These are phyloP conservation scores for Ephemerocybe angulata DNA, from an alignment of 768 basidiomycete species.

Conservation along the genomic window DNA sequence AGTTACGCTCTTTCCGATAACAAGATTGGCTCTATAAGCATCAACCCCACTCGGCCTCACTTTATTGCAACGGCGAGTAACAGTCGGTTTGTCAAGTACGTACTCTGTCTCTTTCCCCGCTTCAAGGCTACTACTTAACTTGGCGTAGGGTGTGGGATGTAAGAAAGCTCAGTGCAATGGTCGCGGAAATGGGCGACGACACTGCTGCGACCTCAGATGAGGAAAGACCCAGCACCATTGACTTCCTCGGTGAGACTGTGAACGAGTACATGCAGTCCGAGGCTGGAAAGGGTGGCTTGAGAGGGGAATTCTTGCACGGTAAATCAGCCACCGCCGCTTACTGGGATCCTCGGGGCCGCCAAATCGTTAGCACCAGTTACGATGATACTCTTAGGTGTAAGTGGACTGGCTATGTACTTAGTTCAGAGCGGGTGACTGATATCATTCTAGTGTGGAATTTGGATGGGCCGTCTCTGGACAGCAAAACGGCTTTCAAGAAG, in stretches of 20 bases:
- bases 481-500: slow-evolving; percentile 48
- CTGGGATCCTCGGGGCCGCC: slow-evolving; percentile 79
- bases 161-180: slow-evolving; percentile 54
- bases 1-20: slow-evolving; percentile 64
- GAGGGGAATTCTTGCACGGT: slow-evolving; percentile 64
- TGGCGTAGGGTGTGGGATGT: slow-evolving; percentile 71
- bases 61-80: slow-evolving; percentile 77
- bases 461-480: slow-evolving; percentile 45
- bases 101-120: not conserved
- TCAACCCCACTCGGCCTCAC: slow-evolving; percentile 68
- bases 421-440: slow-evolving; percentile 4
- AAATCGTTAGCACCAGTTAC: slow-evolving; percentile 81
- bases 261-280: slow-evolving; percentile 48
- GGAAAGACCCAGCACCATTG: slow-evolving; percentile 21
- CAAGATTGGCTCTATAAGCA: slow-evolving; percentile 76
- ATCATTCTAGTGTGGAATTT: slow-evolving; percentile 70
- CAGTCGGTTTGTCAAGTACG: slow-evolving; percentile 65
- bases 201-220: slow-evolving; percentile 23
- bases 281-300: slow-evolving; percentile 50
- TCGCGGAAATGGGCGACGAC: slow-evolving; percentile 29
- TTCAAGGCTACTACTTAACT: not conserved
- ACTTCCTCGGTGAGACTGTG: slow-evolving; percentile 42
- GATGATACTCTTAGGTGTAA: slow-evolving; percentile 72
- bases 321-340: slow-evolving; percentile 81
- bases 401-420: slow-evolving; percentile 21